Evolutionary conservation across 2,329 filamentous ascomycete genomes (phyloP).

Genomic region (Phaeoacremonium minimum): DNA sequence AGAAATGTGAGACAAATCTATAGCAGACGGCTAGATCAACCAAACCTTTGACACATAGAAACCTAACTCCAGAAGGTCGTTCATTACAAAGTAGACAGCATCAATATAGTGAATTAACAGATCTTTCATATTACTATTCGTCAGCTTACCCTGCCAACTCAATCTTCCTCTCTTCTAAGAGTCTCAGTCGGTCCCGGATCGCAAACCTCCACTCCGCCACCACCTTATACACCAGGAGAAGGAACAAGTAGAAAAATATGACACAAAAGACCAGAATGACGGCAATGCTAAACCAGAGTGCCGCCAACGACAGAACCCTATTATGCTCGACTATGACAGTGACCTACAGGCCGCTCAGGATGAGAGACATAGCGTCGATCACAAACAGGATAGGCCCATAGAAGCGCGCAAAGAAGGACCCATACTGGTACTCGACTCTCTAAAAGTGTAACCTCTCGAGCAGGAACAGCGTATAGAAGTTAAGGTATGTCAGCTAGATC

Average conservation of each 20-base stretch:
- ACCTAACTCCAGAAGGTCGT: not conserved
- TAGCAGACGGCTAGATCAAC: not conserved
- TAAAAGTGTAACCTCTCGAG: conserved; percentile 16
- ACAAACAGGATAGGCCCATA: conserved; percentile 17
- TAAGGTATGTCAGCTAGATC: conserved; percentile 7
- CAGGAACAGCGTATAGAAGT: conserved; percentile 17
- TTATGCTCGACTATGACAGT: conserved; percentile 8
- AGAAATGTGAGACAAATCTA: too few species aligned
- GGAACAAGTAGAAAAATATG: conserved; percentile 2
- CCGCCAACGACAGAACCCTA: conserved; percentile 1
- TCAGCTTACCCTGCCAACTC: not conserved
- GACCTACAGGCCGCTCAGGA: conserved; percentile 17
- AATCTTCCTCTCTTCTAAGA: not conserved
- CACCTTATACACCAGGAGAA: conserved; percentile 10
- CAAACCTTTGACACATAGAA: not conserved
- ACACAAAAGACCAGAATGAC: conserved; percentile 6
- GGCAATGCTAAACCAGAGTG: conserved; percentile 10
- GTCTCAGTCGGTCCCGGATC: conserved; percentile 10
- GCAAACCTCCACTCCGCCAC: conserved; percentile 12
- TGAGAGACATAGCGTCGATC: conserved; percentile 13
- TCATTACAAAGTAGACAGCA: not conserved
- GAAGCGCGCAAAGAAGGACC: conserved; percentile 15
- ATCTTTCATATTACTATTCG: not conserved
- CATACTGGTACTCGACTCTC: conserved; percentile 15
- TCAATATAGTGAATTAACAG: not conserved